Percentiles rank a stretch among this genome's conserved stretches.
These are phyloP conservation scores for Talaromyces pinophilus DNA, from an alignment of 2,329 filamentous ascomycete species.

Conservation along the genomic window DNA sequence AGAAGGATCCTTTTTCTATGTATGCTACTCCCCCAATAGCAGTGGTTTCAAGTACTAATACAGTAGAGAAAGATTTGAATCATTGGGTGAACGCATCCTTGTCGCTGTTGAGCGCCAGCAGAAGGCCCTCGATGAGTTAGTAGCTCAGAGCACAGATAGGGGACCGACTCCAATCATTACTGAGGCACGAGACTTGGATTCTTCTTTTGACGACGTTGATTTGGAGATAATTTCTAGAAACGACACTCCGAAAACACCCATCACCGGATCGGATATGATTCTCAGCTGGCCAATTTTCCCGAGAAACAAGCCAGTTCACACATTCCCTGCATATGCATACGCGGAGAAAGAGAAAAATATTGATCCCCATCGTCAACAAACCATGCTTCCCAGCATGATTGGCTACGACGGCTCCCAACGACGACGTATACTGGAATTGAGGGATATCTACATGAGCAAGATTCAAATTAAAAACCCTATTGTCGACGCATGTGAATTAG, in stretches of 20 bases:
- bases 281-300: constrained; percentile 32
- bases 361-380: constrained; percentile 5
- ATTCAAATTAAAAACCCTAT: constrained; percentile 32
- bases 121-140: constrained; percentile 26
- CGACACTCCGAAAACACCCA: constrained; percentile 30
- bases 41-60: constrained; percentile 6
- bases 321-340: constrained; percentile 29
- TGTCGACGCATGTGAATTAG: constrained; percentile 30
- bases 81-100: constrained; percentile 30
- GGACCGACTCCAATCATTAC: neutral
- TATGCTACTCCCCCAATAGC: constrained; percentile 17
- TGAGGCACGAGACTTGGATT: constrained; percentile 1
- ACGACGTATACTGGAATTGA: constrained; percentile 28
- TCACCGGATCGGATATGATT: constrained; percentile 33
- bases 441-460: constrained; percentile 31
- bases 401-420: constrained; percentile 25
- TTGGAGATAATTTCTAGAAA: constrained; percentile 31
- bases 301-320: constrained; percentile 29
- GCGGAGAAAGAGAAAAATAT: constrained; percentile 28
- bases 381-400: constrained; percentile 18
- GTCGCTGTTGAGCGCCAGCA: constrained; percentile 31
- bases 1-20: constrained; percentile 31
- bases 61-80: constrained; percentile 25
- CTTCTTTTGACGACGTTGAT: constrained; percentile 28
- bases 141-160: constrained; percentile 6